Conservation (phyloP, 148 eudicot genomes). For the Camellia granthamiana region DNA sequence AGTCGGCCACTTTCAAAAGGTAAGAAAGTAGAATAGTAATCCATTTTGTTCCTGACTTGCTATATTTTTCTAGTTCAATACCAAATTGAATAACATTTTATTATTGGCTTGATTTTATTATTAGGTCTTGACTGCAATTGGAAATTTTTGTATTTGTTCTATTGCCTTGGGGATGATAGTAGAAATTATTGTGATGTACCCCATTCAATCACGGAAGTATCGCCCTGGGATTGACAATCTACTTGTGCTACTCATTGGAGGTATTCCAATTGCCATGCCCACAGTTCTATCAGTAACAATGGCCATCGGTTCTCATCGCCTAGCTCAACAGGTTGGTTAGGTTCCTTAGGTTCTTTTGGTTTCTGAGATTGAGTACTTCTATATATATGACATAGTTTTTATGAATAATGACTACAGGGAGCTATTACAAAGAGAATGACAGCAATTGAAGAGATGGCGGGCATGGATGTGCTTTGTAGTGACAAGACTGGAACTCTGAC, state of each 20-base stretch:
- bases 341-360: slow-evolving; percentile 8
- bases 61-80: background rate
- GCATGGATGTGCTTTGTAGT: slow-evolving; percentile 70
- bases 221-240: slow-evolving; percentile 99
- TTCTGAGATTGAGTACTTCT: background rate
- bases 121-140: slow-evolving; percentile 95
- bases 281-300: slow-evolving; percentile 96
- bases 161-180: slow-evolving; percentile 94
- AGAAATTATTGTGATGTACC: slow-evolving; percentile 93
- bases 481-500: slow-evolving; percentile 72
- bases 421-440: slow-evolving; percentile 74
- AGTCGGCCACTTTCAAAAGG: slow-evolving; percentile 99
- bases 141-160: slow-evolving; percentile 96
- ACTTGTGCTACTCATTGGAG: slow-evolving; percentile 98
- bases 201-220: slow-evolving; percentile 81
- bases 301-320: slow-evolving; percentile 98
- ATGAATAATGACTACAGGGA: slow-evolving; percentile 34
- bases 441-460: slow-evolving; percentile 73
- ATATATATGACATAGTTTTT: background rate
- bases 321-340: slow-evolving; percentile 83
- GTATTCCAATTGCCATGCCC: slow-evolving; percentile 99
- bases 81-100: slow-evolving; percentile 2
- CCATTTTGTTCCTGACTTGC: background rate
- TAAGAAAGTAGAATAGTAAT: slow-evolving; percentile 20
- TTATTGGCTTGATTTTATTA: slow-evolving; percentile 9